Base-by-base conservation (phyloP, 192 early-diverging fungal species). In the Lunasporangiospora selenospora region DNA sequence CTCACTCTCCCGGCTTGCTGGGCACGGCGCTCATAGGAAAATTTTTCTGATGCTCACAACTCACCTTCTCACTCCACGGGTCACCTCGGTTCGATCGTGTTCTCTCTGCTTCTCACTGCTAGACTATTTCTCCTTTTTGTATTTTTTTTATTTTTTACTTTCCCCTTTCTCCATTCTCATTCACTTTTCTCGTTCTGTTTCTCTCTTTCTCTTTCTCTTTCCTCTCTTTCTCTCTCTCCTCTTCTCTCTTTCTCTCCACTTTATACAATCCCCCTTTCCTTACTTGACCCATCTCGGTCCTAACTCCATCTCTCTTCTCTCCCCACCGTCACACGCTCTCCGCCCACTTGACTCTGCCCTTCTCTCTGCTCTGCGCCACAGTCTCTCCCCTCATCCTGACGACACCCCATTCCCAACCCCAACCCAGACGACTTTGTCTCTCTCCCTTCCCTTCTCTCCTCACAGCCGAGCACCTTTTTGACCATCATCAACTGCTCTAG, bases 301-400 rank as follows among this genome's bases (percentile, higher is more conserved):
- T n/a, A n/a, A n/a, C n/a, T n/a, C n/a, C n/a, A n/a, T n/a, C n/a
- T n/a, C n/a, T n/a, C n/a, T n/a, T n/a, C n/a, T n/a, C n/a, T n/a
- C n/a, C n/a, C n/a, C n/a, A n/a, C n/a, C n/a, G n/a, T n/a, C n/a
- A n/a, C n/a, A n/a, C n/a, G n/a, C n/a, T n/a, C n/a, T n/a, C n/a
- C n/a, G n/a, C n/a, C n/a, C n/a, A n/a, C 21, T 51, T 33, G 12
- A 30, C 18, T 8, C 48, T 16, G 30, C n/a, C 33, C 34, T 11
- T 18, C 34, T 45, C 1, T 21, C 21, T 18, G 21, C 39, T 30
- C 42, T 11, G 19, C n/a, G 26, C 18, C 32, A 47, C 47, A 40
- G 27, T 38, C 19, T 18, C 11, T 2, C 18, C 21, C 8, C 24
- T 18, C 13, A 62, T 36, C 11, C 62, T 73, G 69, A 73, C 63